Evolutionary conservation across 75 land plant genomes (phyloP), one percentile per base, ranked within the genome.

Genomic region (Pinus taeda): DNA sequence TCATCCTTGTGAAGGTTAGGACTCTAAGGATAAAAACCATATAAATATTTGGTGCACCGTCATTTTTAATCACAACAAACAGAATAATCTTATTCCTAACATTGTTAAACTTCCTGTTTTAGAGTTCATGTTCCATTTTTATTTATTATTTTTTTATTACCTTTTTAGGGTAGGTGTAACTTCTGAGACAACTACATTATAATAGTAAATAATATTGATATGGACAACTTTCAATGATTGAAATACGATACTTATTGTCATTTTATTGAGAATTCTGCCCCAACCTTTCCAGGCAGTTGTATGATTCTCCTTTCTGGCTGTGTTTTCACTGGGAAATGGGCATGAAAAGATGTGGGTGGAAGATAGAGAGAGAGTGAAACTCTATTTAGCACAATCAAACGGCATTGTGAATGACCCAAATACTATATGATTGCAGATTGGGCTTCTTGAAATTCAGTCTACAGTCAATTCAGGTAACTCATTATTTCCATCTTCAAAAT

Each of bases 371-470:
- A 69, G n/a, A 21, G 20, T 42, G 53, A 30, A 56, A 17, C 36
- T 74, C 36, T 56, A 15, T 57, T 14, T 57, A 49, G 59, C 37
- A 57, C 26, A 56, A 74, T 56, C 26, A 29, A 74, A 59, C n/a
- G 24, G 3, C 18, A 74, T 17, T 9, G n/a, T 58, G 15, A n/a
- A 17, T 60, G 29, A 55, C 60, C 21, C 22, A 2, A 42, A 39
- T 42, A 69, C 42, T 42, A 42, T 49, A 65, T 69, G 53, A 42
- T 42, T 59, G 79, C 85, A 85, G 87, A 77, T 59, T 84, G 81
- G 88, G 84, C 78, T 85, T 85, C 77, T 63, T 84, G 55, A 79
- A 78, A 58, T 85, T 85, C 82, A 76, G 88, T 67, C 66, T 85
- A 53, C 81, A 76, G 66, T 79, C 86, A 26, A 30, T 79, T 30